These are phyloP conservation scores for Collybia sp. DNA, from an alignment of 768 basidiomycete species.

Conservation along the genomic window DNA sequence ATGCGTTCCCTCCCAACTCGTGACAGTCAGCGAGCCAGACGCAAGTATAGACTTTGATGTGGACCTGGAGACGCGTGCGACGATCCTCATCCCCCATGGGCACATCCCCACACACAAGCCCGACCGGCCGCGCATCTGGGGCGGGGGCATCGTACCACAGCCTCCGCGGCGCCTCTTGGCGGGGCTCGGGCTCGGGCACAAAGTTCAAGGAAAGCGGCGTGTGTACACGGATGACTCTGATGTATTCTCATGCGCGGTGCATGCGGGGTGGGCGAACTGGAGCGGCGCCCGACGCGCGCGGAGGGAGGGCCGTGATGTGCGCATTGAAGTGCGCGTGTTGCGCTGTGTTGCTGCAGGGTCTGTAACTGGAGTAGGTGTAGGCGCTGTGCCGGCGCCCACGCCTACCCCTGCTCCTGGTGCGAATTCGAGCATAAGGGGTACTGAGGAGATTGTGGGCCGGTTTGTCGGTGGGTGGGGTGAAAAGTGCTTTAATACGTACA, in stretches of 20 bases:
- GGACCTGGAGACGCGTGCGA: slow-evolving; percentile 34
- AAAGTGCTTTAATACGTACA: slow-evolving; percentile 23
- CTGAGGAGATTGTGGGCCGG: slow-evolving; percentile 41
- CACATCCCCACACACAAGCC: slow-evolving; percentile 56
- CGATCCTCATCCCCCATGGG: slow-evolving; percentile 54
- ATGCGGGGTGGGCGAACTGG: slow-evolving; percentile 56
- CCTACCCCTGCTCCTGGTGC: background rate
- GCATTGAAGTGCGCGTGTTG: slow-evolving; percentile 35
- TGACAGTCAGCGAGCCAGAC: slow-evolving; percentile 9
- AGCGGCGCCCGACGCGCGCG: slow-evolving; percentile 33
- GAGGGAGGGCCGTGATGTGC: slow-evolving; percentile 32
- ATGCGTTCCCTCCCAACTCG: slow-evolving; percentile 10
- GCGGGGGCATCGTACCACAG: slow-evolving; percentile 43
- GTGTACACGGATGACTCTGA: slow-evolving; percentile 81
- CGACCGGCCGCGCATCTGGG: slow-evolving; percentile 59
- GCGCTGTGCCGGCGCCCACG: background rate
- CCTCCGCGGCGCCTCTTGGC: background rate
- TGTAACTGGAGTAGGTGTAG: background rate
- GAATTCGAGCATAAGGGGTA: slow-evolving; percentile 9
- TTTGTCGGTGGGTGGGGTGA: slow-evolving; percentile 43
- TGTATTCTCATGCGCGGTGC: slow-evolving; percentile 62
- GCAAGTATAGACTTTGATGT: slow-evolving; percentile 8
- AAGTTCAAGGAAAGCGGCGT: slow-evolving; percentile 31
- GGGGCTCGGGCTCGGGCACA: background rate
- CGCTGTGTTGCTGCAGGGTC: slow-evolving; percentile 23